These are phyloP conservation scores for Aspergillus costaricaensis DNA, from an alignment of 2,329 filamentous ascomycete species.

Conservation along the genomic window DNA sequence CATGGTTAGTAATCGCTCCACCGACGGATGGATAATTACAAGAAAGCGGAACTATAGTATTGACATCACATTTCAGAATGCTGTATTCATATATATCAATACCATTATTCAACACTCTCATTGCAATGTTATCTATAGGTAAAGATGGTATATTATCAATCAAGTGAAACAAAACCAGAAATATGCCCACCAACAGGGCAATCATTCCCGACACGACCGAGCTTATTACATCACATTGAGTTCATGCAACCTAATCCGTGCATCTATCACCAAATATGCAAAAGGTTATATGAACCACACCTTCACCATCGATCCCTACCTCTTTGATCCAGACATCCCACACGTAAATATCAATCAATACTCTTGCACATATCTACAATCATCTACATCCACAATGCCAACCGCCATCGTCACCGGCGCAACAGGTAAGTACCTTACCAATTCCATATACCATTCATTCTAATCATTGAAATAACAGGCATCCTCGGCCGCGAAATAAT, in stretches of 20 bases:
- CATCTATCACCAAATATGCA: neutral
- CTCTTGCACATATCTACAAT: neutral
- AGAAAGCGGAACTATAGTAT: too few species aligned
- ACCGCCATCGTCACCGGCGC: constrained; percentile 35
- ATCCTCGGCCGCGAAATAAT: constrained; percentile 47
- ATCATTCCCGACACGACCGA: neutral
- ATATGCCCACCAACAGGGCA: neutral
- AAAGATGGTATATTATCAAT: too few species aligned
- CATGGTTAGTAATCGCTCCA: too few species aligned
- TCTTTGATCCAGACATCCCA: too few species aligned
- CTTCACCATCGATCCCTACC: too few species aligned
- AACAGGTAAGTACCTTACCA: constrained; percentile 22
- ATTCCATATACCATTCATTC: neutral
- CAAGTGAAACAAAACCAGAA: neutral
- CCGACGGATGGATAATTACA: too few species aligned
- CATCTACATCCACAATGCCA: constrained; percentile 21
- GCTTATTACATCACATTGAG: neutral
- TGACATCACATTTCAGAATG: too few species aligned
- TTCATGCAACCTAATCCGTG: neutral
- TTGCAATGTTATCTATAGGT: too few species aligned
- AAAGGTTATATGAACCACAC: neutral
- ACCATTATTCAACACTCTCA: too few species aligned
- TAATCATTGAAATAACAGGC: constrained; percentile 26
- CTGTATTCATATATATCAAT: too few species aligned
- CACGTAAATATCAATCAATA: neutral